Evolutionary conservation across 139 green algal genomes (phyloP).

Genomic region (Haematococcus lacustris): DNA sequence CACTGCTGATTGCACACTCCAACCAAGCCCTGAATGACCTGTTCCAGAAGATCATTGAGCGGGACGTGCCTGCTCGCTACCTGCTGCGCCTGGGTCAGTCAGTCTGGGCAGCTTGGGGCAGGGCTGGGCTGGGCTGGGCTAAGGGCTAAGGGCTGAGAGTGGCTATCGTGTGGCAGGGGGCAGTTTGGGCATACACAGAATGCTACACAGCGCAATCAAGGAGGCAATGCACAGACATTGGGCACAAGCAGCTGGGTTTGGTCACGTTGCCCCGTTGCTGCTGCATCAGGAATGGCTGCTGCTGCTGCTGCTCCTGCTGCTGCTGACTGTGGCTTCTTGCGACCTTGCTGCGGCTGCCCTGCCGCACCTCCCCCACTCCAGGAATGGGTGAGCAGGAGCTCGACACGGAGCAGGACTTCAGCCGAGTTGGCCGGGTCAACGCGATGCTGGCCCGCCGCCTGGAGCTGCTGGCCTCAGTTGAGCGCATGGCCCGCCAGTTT

Average conservation of each 20-base stretch:
- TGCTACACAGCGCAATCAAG: too few relatives aligned
- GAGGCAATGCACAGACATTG: too few relatives aligned
- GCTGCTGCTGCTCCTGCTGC: too few relatives aligned
- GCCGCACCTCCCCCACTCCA: too few relatives aligned
- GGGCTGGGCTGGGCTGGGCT: too few relatives aligned
- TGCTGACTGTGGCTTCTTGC: background rate
- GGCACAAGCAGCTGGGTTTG: too few relatives aligned
- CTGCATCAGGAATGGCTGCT: background rate
- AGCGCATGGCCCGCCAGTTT: slow-evolving; percentile 58
- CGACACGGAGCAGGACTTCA: slow-evolving; percentile 83
- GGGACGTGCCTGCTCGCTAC: slow-evolving; percentile 48
- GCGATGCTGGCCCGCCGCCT: slow-evolving; percentile 86
- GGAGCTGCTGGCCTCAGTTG: slow-evolving; percentile 80
- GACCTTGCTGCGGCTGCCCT: too few relatives aligned
- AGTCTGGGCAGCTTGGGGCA: too few relatives aligned
- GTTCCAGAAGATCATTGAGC: slow-evolving; percentile 88
- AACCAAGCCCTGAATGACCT: slow-evolving; percentile 97
- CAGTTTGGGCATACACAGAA: too few relatives aligned
- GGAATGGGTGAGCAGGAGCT: slow-evolving; percentile 90
- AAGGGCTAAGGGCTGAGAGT: too few relatives aligned
- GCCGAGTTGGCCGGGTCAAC: slow-evolving; percentile 82
- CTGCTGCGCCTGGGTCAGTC: background rate
- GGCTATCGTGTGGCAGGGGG: too few relatives aligned
- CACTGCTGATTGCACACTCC: slow-evolving; percentile 94
- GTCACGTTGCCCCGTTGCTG: background rate